These are phyloP conservation scores for Cercospora janseana DNA, from an alignment of 2,329 filamentous ascomycete genomes.

Conservation along the genomic window DNA sequence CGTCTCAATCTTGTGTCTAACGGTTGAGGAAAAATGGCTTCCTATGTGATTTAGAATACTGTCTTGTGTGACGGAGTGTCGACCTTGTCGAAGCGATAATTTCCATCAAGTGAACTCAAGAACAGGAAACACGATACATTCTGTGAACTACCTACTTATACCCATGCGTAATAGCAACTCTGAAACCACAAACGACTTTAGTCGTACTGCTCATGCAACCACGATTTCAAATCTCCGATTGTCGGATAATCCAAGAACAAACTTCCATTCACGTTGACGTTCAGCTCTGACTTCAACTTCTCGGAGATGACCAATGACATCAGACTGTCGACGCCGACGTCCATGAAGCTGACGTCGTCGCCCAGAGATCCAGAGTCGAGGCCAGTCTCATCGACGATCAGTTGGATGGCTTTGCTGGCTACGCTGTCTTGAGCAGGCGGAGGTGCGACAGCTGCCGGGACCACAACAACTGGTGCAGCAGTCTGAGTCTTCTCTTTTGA, in stretches of 20 bases:
- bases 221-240: constrained; percentile 17
- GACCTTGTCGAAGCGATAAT: no score
- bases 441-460: no score
- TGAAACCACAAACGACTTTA: not conserved
- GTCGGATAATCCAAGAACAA: constrained; percentile 31
- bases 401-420: constrained; percentile 22
- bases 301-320: constrained; percentile 40
- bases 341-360: constrained; percentile 31
- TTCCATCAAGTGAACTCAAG: no score
- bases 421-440: not conserved
- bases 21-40: no score
- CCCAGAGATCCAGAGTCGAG: constrained; percentile 30
- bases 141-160: not conserved
- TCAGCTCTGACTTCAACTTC: constrained; percentile 37
- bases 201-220: constrained; percentile 1
- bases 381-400: constrained; percentile 36
- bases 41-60: no score
- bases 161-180: not conserved
- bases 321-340: constrained; percentile 41
- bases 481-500: constrained; percentile 20
- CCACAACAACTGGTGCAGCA: not conserved
- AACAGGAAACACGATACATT: no score
- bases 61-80: no score
- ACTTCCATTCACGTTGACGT: constrained; percentile 30
- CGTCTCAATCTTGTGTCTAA: no score